A percentile compares a stretch with the other conserved stretches of the same genome.
phyloP scores from a whole-genome alignment of 306 rosid species.

The Carpinus viminea region DNA sequence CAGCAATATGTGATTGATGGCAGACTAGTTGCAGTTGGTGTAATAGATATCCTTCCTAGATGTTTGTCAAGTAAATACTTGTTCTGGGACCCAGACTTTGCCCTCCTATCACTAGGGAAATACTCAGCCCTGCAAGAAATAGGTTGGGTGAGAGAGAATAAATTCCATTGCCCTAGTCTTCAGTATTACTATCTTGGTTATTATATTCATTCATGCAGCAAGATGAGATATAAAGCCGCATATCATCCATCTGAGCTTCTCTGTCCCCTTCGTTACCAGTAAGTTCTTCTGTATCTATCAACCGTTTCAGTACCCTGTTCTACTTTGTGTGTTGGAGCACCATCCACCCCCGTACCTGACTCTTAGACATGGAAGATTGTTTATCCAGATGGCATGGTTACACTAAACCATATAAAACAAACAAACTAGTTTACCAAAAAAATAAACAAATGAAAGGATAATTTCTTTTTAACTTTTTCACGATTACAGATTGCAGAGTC shows the following conservation, averaged over 20 bases:
- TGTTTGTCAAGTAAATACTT: constrained; percentile 94
- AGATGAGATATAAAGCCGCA: constrained; percentile 97
- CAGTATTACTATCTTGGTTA: constrained; percentile 94
- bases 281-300: constrained; percentile 45
- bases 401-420: not conserved
- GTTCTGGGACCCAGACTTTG: constrained; percentile 98
- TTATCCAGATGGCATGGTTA: not conserved
- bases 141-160: constrained; percentile 87
- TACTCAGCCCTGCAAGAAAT: constrained; percentile 91
- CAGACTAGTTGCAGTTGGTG: constrained; percentile 90
- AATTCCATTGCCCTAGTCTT: constrained; percentile 67
- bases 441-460: not conserved
- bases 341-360: constrained; percentile 7
- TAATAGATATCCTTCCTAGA: constrained; percentile 87
- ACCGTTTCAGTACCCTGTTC: not conserved
- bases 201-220: constrained; percentile 85
- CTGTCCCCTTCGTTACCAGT: constrained; percentile 90
- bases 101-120: constrained; percentile 91
- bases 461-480: not conserved
- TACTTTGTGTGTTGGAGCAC: not conserved
- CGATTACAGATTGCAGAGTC: not conserved
- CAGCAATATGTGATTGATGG: constrained; percentile 88
- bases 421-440: not conserved
- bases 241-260: constrained; percentile 87
- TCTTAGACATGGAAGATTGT: not conserved